Evolutionary conservation across 2,329 filamentous ascomycete species (phyloP).

Genomic region (Amauroascus verrucosus): DNA sequence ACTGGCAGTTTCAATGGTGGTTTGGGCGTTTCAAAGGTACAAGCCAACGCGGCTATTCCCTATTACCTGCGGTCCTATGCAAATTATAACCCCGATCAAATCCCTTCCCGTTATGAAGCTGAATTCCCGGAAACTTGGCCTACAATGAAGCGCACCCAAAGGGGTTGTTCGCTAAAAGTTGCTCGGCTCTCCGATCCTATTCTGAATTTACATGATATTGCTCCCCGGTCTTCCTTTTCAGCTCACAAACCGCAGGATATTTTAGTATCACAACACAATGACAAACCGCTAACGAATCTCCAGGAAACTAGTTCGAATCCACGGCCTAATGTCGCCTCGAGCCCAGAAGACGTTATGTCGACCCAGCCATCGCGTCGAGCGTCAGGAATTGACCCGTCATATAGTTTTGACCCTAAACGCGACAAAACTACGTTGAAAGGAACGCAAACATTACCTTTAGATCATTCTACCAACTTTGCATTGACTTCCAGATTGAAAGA

Average conservation of each 20-base stretch:
- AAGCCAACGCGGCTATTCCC: background rate
- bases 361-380: too few species aligned
- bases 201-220: background rate
- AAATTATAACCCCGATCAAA: background rate
- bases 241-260: background rate
- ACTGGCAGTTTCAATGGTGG: too few species aligned
- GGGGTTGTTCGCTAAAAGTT: background rate
- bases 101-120: background rate
- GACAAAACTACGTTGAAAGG: background rate
- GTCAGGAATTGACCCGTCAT: background rate
- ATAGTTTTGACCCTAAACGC: background rate
- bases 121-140: background rate
- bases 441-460: background rate
- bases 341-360: background rate
- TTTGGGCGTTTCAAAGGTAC: background rate
- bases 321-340: background rate
- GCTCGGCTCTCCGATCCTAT: background rate
- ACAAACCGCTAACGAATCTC: background rate
- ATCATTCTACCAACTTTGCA: background rate
- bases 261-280: background rate
- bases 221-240: background rate
- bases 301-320: background rate
- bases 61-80: background rate
- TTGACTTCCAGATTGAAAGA: background rate
- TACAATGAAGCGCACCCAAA: background rate